phyloP scores from a whole-genome alignment of 2,329 filamentous ascomycete genomes.

The Talaromyces sp. region DNA sequence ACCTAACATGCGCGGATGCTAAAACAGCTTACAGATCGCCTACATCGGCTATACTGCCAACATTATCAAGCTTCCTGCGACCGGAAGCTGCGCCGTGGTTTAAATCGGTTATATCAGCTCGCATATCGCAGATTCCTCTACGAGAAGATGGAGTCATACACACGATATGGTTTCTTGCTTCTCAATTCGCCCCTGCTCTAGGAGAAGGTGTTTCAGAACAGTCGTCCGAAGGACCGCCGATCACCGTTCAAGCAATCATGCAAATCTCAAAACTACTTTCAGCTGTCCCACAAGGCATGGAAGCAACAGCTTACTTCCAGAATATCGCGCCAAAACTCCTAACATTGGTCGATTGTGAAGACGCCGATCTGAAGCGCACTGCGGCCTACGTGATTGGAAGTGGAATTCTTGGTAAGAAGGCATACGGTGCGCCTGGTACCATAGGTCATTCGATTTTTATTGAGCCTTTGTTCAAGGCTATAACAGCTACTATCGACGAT shows the following conservation, averaged over 20 bases:
- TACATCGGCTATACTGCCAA: slow-evolving; percentile 30
- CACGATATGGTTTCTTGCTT: slow-evolving; percentile 39
- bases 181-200: slow-evolving; percentile 37
- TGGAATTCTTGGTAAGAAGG: slow-evolving; percentile 38
- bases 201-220: slow-evolving; percentile 28
- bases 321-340: slow-evolving; percentile 38
- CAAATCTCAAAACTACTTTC: slow-evolving; percentile 39
- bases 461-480: slow-evolving; percentile 34
- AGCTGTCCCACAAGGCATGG: slow-evolving; percentile 36
- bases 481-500: slow-evolving; percentile 29
- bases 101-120: slow-evolving; percentile 30
- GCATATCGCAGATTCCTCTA: slow-evolving; percentile 36
- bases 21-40: slow-evolving; percentile 25
- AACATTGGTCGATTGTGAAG: slow-evolving; percentile 35
- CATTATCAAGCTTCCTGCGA: slow-evolving; percentile 34
- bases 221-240: slow-evolving; percentile 30
- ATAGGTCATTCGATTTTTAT: slow-evolving; percentile 40
- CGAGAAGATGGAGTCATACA: slow-evolving; percentile 38
- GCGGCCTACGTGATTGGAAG: slow-evolving; percentile 40
- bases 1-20: slow-evolving; percentile 9
- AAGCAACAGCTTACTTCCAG: slow-evolving; percentile 31
- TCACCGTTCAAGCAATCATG: slow-evolving; percentile 43
- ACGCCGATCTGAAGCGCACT: slow-evolving; percentile 36
- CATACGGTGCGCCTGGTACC: slow-evolving; percentile 35
- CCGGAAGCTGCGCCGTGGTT: slow-evolving; percentile 35